A percentile compares a stretch with the other conserved stretches of the same genome.
Evolutionary conservation across 768 basidiomycete species (phyloP).

Genomic region (Kockovaella imperatae): DNA sequence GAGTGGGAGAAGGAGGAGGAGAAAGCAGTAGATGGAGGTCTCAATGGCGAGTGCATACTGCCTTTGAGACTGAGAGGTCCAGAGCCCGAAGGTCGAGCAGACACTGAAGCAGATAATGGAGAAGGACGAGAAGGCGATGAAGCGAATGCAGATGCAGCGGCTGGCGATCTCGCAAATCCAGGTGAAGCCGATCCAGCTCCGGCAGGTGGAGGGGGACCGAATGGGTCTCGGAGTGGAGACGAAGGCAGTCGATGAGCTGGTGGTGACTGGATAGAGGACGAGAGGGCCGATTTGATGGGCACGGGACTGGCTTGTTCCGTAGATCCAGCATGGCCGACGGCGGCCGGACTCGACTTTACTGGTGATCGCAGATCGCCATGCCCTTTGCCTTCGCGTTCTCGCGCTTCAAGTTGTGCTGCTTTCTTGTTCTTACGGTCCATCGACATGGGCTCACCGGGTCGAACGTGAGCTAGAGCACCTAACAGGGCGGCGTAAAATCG

Average conservation of each 20-base stretch:
- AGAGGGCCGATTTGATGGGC: constrained; percentile 31
- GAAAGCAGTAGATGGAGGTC: constrained; percentile 31
- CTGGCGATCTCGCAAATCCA: constrained; percentile 20
- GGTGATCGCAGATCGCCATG: constrained; percentile 3
- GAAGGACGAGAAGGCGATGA: constrained; percentile 42
- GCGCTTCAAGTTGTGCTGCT: constrained; percentile 39
- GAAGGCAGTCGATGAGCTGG: constrained; percentile 22
- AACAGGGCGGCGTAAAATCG: constrained; percentile 35
- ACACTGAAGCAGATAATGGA: constrained; percentile 46
- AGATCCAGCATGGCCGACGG: constrained; percentile 54
- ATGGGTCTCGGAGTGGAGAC: constrained; percentile 36
- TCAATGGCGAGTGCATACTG: constrained; percentile 17
- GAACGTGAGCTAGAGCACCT: constrained; percentile 87
- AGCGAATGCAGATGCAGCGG: constrained; percentile 20
- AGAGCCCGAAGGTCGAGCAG: constrained; percentile 31
- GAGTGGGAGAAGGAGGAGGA: constrained; percentile 31
- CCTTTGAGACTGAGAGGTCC: constrained; percentile 36
- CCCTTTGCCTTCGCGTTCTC: constrained; percentile 12
- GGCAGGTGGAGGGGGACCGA: constrained; percentile 31
- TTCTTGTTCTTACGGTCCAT: constrained; percentile 96
- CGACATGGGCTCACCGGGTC: constrained; percentile 86
- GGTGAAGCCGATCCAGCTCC: constrained; percentile 23
- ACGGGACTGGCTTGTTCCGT: constrained; percentile 39
- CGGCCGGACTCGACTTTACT: constrained; percentile 3
- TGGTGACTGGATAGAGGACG: constrained; percentile 29